phyloP scores from a whole-genome alignment of 129 eudicot genomes.

The Escallonia rubra region DNA sequence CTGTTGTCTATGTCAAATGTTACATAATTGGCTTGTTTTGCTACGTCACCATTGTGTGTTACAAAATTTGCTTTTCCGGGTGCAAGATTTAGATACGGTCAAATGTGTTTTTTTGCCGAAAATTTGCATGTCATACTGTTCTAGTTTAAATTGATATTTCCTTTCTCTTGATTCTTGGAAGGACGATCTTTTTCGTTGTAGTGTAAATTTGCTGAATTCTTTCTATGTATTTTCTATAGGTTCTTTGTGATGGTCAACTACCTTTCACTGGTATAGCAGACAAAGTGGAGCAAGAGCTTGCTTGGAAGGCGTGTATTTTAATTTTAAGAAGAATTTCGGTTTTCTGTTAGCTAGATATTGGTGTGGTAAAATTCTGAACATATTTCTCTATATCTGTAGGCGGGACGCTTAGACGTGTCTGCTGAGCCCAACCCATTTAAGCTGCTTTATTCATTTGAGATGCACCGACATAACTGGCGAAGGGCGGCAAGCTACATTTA shows the following conservation, averaged over 20 bases:
- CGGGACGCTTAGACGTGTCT: constrained; percentile 79
- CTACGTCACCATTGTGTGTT: too few species aligned
- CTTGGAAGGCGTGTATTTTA: constrained; percentile 68
- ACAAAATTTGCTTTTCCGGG: too few species aligned
- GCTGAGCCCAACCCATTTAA: constrained; percentile 84
- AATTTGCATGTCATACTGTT: too few species aligned
- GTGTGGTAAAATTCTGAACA: background rate
- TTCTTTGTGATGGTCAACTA: constrained; percentile 84
- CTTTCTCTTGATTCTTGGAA: constrained; percentile 2
- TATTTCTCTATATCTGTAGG: constrained; percentile 38
- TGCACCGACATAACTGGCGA: constrained; percentile 93
- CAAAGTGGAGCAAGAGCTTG: constrained; percentile 91
- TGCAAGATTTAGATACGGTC: too few species aligned
- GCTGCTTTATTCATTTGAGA: constrained; percentile 79
- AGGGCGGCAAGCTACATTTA: constrained; percentile 87
- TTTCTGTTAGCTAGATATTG: background rate
- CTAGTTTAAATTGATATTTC: background rate
- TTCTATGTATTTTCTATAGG: constrained; percentile 35
- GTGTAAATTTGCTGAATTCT: constrained; percentile 3
- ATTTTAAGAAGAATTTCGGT: background rate
- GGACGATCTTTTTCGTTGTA: background rate
- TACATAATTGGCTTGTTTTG: too few species aligned
- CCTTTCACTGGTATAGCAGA: constrained; percentile 87
- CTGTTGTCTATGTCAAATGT: too few species aligned
- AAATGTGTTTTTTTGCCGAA: too few species aligned